A percentile compares a stretch with the other conserved stretches of the same genome.
Evolutionary conservation across 306 rosid species (phyloP).

Genomic region (Sesbania bispinosa): DNA sequence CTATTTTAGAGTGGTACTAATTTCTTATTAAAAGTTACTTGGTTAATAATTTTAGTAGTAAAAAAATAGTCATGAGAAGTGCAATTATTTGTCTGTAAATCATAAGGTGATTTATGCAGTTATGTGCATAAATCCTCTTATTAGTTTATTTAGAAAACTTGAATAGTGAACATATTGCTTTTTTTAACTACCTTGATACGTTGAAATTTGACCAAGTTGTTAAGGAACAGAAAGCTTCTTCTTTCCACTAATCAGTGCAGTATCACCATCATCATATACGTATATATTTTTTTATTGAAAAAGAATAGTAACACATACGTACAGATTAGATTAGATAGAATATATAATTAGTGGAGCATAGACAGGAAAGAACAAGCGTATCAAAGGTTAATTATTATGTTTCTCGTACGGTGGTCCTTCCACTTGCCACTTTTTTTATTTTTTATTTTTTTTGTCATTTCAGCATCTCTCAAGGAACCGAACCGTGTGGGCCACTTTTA

Average conservation of each 20-base stretch:
- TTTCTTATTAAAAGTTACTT: neutral
- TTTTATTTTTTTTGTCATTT: no score
- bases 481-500: neutral
- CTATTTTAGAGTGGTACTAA: neutral
- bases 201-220: neutral
- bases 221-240: neutral
- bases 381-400: neutral
- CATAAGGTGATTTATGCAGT: neutral
- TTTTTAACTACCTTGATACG: no score
- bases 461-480: neutral
- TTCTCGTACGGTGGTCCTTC: slow-evolving; percentile 15
- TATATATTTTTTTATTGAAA: neutral
- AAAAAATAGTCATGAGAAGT: neutral
- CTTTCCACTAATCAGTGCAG: neutral
- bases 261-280: neutral
- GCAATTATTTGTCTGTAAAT: neutral
- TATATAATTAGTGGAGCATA: neutral
- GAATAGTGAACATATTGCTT: neutral
- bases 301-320: no score
- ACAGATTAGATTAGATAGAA: neutral
- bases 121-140: neutral
- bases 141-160: neutral
- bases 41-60: neutral
- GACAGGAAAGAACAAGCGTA: neutral
- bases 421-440: slow-evolving; percentile 11